Base-by-base conservation (phyloP, 1,284 basidiomycete species). In the Ustilago sp. region DNA sequence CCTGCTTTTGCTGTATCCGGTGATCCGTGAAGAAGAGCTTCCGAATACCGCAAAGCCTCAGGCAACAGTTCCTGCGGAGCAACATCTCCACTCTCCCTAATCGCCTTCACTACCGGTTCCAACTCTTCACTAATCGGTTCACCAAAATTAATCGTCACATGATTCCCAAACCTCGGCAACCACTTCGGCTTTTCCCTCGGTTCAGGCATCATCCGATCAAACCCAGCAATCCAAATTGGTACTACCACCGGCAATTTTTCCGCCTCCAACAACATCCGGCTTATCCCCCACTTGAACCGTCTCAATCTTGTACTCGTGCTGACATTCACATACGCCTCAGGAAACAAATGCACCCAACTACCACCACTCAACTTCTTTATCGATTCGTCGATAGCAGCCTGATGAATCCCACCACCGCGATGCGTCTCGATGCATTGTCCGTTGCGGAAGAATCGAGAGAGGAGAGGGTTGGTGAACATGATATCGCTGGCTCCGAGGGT, bases 201-300 rank as follows among this genome's bases (percentile, higher is more conserved):
- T 35, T 86, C 82, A 2, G 84, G 84, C 84, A 86, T 86, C 56
- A 86, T 63, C 13, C 56, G 47, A 53, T 86, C 84, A 28, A 86
- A 82, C 5, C 91, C 94, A 5, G 92, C 91, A 23, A 98, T 89
- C 93, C 94, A 98, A 89, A 98, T 94, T 1, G 96, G 96, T 64
- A 98, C 91, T 63, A 98, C 91, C n/a, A 91, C 87, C 0, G 96
- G 95, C 36, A 58, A 19, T 6, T 28, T 43, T 23, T 59, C 48
- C 13, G 77, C 60, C 43, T 82, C 81, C 55, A 81, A 72, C 31
- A 80, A 43, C 59, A 80, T 67, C 32, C 92, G 93, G 86, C 85
- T 94, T 91, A 98, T 89, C 65, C 96, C 97, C 97, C 96, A 99
- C 88, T 97, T 97, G 87, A 99, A 98, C 52, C 93, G 89, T 7